Base-by-base conservation (phyloP, 176 grass and related monocot species). In the Canna indica region DNA sequence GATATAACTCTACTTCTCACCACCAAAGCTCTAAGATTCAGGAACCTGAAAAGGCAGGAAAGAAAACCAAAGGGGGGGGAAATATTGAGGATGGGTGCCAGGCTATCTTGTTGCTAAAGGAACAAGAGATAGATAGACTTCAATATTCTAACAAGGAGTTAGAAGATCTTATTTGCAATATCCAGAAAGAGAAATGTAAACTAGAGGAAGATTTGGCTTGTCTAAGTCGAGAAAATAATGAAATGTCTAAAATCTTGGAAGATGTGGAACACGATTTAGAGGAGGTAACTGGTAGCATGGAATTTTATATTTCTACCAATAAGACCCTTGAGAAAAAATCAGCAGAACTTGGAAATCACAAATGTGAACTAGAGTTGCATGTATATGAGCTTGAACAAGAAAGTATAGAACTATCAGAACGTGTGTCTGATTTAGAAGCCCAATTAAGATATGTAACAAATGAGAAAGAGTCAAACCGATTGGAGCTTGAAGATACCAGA, bases 401-500 rank as follows among this genome's bases (percentile, higher is more conserved):
- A 48, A 97, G 93, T 70, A 7, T 87, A 77, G 71, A 88, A 73
- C 69, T 92, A 58, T 87, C 80, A 53, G 84, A 87, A 69, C 83
- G 75, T 35, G 90, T 93, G 83, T 97, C 82, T 81, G 86, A 82
- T 68, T 72, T 97, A 76, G 89, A 97, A 68, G 77, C 70, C 73
- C 86, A 90, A 64, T 70, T 91, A 69, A 85, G 69, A 31, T 78
- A 79, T 82, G 47, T 92, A 59, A 82, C 68, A 52, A 73, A 80
- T 77, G 86, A 87, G 26, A 86, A 82, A 22, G 86, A 97, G 52
- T 87, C 86, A 64, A 83, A 77, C 56, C 79, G 65, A 76, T 53
- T 84, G 52, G 84, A 97, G 82, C 75, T 87, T 66, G 93, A 97
- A 81, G 84, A 97, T 81, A 83, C 84, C 78, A 90, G 75, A 70